phyloP scores from a whole-genome alignment of 2,329 filamentous ascomycete species.

The Paramyrothecium roridum region DNA sequence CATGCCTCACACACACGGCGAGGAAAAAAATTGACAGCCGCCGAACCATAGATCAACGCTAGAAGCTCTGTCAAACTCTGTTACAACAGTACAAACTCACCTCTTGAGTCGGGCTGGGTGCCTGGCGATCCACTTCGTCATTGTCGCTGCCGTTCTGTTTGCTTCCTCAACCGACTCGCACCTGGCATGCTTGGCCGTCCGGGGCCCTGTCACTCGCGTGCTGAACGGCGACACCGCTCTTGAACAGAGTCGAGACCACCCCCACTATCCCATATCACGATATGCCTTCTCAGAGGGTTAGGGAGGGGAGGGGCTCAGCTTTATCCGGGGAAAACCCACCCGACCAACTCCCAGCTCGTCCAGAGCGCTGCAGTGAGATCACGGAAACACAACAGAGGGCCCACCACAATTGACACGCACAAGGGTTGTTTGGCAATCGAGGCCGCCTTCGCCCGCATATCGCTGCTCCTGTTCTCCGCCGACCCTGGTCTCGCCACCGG shows the following conservation, averaged over 20 bases:
- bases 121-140: not conserved
- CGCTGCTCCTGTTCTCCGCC: not conserved
- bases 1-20: too few species aligned
- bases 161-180: too few species aligned
- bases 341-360: not conserved
- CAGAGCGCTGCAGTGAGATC: not conserved
- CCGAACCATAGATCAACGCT: not conserved
- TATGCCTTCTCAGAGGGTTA: not conserved
- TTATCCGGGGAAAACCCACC: not conserved
- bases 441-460: not conserved
- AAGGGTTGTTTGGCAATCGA: not conserved
- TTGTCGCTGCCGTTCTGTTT: not conserved
- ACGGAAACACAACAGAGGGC: not conserved
- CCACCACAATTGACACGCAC: not conserved
- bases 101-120: not conserved
- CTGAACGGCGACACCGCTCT: not conserved
- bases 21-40: too few species aligned
- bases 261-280: not conserved
- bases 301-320: not conserved
- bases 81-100: not conserved
- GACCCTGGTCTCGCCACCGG: not conserved
- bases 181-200: not conserved
- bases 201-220: not conserved
- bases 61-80: not conserved
- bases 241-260: not conserved